Percentiles rank a stretch among this genome's conserved stretches.
Conservation (phyloP, 331 rosid genomes). For the Quercus phellos region DNA sequence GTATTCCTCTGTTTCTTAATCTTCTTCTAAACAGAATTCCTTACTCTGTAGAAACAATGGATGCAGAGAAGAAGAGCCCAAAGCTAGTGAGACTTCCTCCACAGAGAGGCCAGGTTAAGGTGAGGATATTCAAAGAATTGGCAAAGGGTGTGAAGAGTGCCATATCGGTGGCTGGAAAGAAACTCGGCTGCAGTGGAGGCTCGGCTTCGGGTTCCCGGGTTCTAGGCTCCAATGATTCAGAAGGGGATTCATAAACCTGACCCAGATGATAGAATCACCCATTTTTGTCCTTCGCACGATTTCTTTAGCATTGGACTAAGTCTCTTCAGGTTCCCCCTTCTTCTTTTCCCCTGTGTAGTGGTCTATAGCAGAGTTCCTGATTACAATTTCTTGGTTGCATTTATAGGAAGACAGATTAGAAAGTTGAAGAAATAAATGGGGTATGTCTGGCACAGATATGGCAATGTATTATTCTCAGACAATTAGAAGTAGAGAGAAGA, state of each 20-base stretch:
- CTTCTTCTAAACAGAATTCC: not conserved
- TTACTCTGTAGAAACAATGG: not conserved
- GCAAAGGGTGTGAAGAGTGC: not conserved
- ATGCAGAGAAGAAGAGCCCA: not conserved
- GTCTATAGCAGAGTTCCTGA: not conserved
- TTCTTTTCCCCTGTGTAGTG: not conserved
- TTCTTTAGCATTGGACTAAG: not conserved
- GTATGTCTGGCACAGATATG: not conserved
- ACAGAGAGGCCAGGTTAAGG: slow-evolving; percentile 15
- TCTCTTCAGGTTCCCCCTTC: slow-evolving; percentile 4
- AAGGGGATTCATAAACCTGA: not conserved
- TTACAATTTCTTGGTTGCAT: not conserved
- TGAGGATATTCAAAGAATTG: not conserved
- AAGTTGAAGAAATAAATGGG: not conserved
- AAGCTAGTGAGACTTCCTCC: slow-evolving; percentile 12
- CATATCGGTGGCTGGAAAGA: not conserved
- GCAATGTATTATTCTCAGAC: not conserved
- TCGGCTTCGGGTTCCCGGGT: not conserved
- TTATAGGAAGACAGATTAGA: not conserved
- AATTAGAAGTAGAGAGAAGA: not conserved
- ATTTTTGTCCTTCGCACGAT: not conserved
- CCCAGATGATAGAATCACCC: not conserved
- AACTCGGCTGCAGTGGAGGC: not conserved
- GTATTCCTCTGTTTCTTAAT: not conserved
- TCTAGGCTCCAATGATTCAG: not conserved